Conservation (phyloP, 148 eudicot genomes). For the Dianthus caryophyllus region DNA sequence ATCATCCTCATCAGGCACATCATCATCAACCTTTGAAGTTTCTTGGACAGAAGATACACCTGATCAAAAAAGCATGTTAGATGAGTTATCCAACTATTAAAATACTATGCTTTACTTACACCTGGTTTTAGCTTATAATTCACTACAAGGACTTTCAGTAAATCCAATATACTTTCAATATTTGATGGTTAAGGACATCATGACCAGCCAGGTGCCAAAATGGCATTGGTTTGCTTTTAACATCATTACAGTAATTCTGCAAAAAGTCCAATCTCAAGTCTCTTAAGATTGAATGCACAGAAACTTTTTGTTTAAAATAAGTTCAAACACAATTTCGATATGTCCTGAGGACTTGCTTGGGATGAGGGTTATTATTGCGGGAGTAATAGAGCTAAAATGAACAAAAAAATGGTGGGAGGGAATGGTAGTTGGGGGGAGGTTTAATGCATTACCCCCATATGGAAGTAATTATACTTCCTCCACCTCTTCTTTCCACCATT, state of each 20-base stretch:
- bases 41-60: conserved; percentile 52
- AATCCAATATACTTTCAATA: not conserved
- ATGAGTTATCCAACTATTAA: not conserved
- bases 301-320: no score
- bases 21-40: conserved; percentile 68
- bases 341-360: not conserved
- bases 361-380: no score
- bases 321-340: not conserved
- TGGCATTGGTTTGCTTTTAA: not conserved
- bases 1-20: conserved; percentile 84
- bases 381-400: no score
- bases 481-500: no score
- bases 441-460: no score
- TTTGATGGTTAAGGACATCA: not conserved
- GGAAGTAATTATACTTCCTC: no score
- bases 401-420: no score
- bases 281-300: not conserved
- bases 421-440: no score
- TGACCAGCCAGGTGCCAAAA: not conserved
- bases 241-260: not conserved
- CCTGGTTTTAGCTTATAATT: not conserved
- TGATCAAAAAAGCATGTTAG: conserved; percentile 29
- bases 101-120: not conserved
- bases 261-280: conserved; percentile 9
- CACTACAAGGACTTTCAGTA: not conserved